These are phyloP conservation scores for Hyaloperonospora brassicae DNA, from an alignment of 352 stramenopile genomes.

Conservation along the genomic window DNA sequence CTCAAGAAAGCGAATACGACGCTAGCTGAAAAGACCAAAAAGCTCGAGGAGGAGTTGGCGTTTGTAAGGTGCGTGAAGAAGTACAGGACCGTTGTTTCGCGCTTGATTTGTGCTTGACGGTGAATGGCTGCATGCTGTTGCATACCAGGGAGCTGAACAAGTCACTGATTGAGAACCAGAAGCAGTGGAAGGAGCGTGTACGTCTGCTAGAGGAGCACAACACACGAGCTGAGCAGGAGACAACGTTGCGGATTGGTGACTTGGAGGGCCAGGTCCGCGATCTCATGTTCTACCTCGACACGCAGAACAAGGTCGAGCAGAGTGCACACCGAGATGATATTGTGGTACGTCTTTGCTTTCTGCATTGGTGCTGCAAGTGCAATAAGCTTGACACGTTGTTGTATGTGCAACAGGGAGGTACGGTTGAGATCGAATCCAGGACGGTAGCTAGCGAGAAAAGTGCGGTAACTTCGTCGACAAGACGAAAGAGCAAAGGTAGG, in stretches of 20 bases:
- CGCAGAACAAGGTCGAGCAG: conserved; percentile 78
- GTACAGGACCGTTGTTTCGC: no score
- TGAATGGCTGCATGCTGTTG: conserved; percentile 6
- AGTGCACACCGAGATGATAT: conserved; percentile 77
- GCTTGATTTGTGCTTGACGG: no score
- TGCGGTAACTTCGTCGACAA: conserved; percentile 11
- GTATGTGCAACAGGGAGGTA: conserved; percentile 40
- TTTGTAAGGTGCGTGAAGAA: conserved; percentile 54
- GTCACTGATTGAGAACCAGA: conserved; percentile 82
- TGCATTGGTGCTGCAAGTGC: background rate
- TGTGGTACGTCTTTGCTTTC: conserved; percentile 31
- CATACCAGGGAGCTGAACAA: conserved; percentile 72
- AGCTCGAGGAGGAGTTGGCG: conserved; percentile 73
- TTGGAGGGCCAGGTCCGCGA: conserved; percentile 81
- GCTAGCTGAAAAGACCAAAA: conserved; percentile 56
- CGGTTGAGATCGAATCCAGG: conserved; percentile 59
- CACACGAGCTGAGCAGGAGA: conserved; percentile 46
- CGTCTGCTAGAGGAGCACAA: conserved; percentile 62
- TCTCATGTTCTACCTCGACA: conserved; percentile 88
- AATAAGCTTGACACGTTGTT: conserved; percentile 4
- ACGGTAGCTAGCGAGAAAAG: conserved; percentile 11
- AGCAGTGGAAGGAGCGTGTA: conserved; percentile 83
- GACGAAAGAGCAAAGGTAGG: conserved; percentile 21
- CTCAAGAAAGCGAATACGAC: conserved; percentile 64
- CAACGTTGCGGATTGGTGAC: conserved; percentile 53